These are phyloP conservation scores for Cytospora mali DNA, from an alignment of 2,329 filamentous ascomycete genomes.

Conservation along the genomic window DNA sequence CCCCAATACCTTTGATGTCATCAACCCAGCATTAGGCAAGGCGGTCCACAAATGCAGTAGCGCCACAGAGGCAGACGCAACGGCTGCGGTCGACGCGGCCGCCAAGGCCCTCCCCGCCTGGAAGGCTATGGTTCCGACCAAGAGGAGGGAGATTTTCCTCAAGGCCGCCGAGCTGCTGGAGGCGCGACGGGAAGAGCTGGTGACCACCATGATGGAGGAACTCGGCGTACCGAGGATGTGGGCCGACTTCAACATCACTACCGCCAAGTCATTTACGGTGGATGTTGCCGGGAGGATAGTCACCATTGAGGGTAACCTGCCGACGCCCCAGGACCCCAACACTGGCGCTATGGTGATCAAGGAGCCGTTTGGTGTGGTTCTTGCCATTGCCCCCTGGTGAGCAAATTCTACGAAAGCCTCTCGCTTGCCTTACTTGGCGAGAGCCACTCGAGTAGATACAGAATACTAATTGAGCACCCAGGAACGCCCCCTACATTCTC, in stretches of 20 bases:
- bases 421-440: background rate
- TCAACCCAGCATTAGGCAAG: conserved; percentile 36
- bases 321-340: conserved; percentile 45
- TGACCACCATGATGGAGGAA: conserved; percentile 58
- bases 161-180: conserved; percentile 68
- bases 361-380: conserved; percentile 77
- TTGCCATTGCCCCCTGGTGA: conserved; percentile 82
- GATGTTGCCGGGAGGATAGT: conserved; percentile 48
- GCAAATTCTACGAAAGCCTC: conserved; percentile 25
- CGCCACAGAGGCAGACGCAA: conserved; percentile 35
- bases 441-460: background rate
- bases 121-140: conserved; percentile 61
- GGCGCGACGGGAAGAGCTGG: conserved; percentile 61
- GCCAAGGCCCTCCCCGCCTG: conserved; percentile 70
- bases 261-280: conserved; percentile 42
- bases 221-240: conserved; percentile 45
- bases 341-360: conserved; percentile 67
- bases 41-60: conserved; percentile 34
- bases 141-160: conserved; percentile 70
- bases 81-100: conserved; percentile 48
- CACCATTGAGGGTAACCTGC: conserved; percentile 39
- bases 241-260: conserved; percentile 45
- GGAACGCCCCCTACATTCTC: conserved; percentile 62
- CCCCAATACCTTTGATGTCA: conserved; percentile 34
- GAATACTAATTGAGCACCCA: conserved; percentile 33